Percentiles rank a stretch among this genome's conserved stretches.
Conservation (phyloP, 2,329 filamentous ascomycete genomes). For the Calonectria pteridis region DNA sequence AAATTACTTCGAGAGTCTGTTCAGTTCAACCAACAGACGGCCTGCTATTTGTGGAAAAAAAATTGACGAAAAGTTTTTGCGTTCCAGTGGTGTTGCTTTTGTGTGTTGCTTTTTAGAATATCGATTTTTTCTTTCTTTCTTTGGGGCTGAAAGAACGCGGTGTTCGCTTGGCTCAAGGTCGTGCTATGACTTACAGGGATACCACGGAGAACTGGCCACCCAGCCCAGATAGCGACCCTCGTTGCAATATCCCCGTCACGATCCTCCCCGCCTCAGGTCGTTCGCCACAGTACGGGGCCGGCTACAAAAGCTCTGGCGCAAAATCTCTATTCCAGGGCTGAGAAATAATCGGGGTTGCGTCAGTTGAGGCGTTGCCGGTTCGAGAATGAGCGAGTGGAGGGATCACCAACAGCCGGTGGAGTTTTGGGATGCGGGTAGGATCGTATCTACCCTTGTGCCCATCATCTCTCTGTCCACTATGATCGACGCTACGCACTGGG, state of each 20-base stretch:
- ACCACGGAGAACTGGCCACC: not conserved
- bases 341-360: not conserved
- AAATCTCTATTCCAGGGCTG: not conserved
- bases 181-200: not conserved
- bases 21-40: not conserved
- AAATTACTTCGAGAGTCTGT: not conserved
- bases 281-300: not conserved
- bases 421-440: conserved; percentile 3
- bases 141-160: not conserved
- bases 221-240: not conserved
- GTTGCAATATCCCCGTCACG: no score
- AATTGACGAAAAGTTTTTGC: not conserved
- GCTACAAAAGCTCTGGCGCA: not conserved
- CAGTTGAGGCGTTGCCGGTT: not conserved
- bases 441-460: not conserved
- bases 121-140: not conserved
- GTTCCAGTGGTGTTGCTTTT: not conserved
- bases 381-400: not conserved
- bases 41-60: not conserved
- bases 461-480: not conserved
- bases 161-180: not conserved
- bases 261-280: not conserved
- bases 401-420: not conserved
- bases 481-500: not conserved
- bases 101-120: not conserved